Conservation (phyloP, 1,139 yeast genomes). For the Diutina mesorugosa region DNA sequence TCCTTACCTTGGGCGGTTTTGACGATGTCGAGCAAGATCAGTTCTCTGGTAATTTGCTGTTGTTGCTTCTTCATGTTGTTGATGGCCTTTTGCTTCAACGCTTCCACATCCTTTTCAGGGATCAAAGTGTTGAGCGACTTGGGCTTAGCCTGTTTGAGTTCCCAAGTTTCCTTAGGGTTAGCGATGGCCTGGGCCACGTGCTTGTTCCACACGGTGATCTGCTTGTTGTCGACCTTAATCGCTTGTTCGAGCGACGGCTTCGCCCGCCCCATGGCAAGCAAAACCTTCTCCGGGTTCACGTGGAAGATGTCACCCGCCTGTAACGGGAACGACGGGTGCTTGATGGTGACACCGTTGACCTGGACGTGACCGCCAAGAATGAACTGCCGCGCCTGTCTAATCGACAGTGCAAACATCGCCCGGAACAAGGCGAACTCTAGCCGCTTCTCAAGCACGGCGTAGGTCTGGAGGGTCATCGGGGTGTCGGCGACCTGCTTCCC, state of each 20-base stretch:
- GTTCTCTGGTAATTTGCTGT: constrained; percentile 27
- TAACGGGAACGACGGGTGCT: constrained; percentile 70
- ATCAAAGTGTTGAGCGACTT: constrained; percentile 19
- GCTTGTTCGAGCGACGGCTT: constrained; percentile 69
- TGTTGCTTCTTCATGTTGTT: constrained; percentile 25
- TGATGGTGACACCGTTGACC: constrained; percentile 72
- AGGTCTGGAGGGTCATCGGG: constrained; percentile 83
- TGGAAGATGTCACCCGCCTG: constrained; percentile 78
- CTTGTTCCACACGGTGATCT: constrained; percentile 63
- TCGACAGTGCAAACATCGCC: constrained; percentile 85
- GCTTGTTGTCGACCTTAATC: constrained; percentile 54
- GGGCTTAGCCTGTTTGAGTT: constrained; percentile 34
- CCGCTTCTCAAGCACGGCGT: constrained; percentile 76
- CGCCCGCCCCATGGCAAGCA: constrained; percentile 71
- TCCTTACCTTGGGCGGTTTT: constrained; percentile 13
- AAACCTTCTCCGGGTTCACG: constrained; percentile 76
- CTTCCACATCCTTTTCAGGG: constrained; percentile 7
- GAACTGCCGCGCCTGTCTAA: constrained; percentile 89
- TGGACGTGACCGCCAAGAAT: constrained; percentile 71
- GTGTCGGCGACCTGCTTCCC: constrained; percentile 47
- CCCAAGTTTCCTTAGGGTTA: constrained; percentile 50
- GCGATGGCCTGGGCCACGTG: constrained; percentile 46
- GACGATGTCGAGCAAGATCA: constrained; percentile 31
- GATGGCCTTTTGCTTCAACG: constrained; percentile 14
- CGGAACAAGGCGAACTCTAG: constrained; percentile 84